phyloP scores from a whole-genome alignment of 2,329 filamentous ascomycete species.

The Ophiostoma populinum region DNA sequence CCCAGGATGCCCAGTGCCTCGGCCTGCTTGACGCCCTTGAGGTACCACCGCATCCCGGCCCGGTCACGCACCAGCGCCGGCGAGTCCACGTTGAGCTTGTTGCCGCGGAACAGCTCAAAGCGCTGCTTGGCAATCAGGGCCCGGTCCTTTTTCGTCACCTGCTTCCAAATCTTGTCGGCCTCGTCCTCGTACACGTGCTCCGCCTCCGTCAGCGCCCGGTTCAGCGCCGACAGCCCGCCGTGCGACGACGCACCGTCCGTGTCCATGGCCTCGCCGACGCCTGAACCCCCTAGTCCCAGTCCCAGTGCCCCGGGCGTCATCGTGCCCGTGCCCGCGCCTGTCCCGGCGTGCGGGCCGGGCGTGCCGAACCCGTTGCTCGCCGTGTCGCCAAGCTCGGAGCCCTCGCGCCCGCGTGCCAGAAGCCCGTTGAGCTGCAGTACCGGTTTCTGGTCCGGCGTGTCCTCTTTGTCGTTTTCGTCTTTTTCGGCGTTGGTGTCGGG shows the following conservation, averaged over 20 bases:
- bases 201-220: constrained; percentile 45
- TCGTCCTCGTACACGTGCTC: constrained; percentile 79
- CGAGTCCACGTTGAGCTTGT: constrained; percentile 72
- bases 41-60: constrained; percentile 75
- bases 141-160: constrained; percentile 92
- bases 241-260: constrained; percentile 56
- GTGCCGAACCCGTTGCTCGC: constrained; percentile 77
- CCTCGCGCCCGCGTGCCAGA: constrained; percentile 37
- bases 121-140: constrained; percentile 74
- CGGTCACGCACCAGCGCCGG: constrained; percentile 74
- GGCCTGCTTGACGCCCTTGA: constrained; percentile 60
- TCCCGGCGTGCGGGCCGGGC: constrained; percentile 43
- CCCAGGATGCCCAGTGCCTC: constrained; percentile 29
- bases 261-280: constrained; percentile 74
- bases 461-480: constrained; percentile 49
- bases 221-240: constrained; percentile 37
- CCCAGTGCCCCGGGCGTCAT: constrained; percentile 56
- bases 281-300: no score
- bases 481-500: neutral
- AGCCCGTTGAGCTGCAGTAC: constrained; percentile 48
- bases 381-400: constrained; percentile 57
- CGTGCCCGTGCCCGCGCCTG: constrained; percentile 21
- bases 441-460: constrained; percentile 68
- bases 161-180: constrained; percentile 96
- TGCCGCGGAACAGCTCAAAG: constrained; percentile 68